Evolutionary conservation across 163 green algal species (phyloP), one percentile per base, ranked within the genome.

Genomic region (Prototheca wickerhamii): DNA sequence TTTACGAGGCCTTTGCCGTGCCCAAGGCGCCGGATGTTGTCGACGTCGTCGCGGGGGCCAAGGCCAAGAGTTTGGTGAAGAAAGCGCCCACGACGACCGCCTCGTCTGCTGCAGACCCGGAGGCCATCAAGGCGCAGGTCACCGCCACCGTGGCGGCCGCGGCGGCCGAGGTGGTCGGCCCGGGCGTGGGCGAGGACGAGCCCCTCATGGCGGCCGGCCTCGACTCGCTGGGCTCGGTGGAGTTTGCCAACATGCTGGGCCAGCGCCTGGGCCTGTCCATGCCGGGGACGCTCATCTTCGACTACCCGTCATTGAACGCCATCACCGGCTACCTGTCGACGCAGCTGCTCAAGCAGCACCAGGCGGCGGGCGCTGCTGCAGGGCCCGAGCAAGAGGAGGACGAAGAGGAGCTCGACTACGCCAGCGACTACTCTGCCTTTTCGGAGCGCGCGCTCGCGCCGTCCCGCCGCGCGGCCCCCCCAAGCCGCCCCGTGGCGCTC

Each of bases 121-220:
- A 43, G 20, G 35, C 44, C 32, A 30, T 78, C 31, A 17, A 34
- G 32, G 59, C 65, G 32, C 61, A 76, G 23, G 69, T 76, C 4
- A 25, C 67, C 3, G 21, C 31, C 0, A 53, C 67, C 54, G 70
- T 76, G 23, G 26, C 60, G 15, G 64, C 65, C 6, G 63, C 72
- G 4, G 66, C 73, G 29, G 15, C 8, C 4, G 55, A 75, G 50
- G 67, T 75, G 30, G 28, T 75, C 29, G 67, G 67, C 52, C 17
- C 50, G 17, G 21, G 43, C 2, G 51, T 79, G 20, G 72, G 63
- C 26, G 68, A 70, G 21, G 76, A 87, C 32, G 81, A 89, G 58
- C 89, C 89, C 0, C 78, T 96, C 34, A 91, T 95, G 82, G 73
- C 80, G 23, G 82, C 83, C 3, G 90, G 90, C 4, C 68, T 96